Evolutionary conservation across 768 basidiomycete genomes (phyloP).

Genomic region (Termitomyces sp.): DNA sequence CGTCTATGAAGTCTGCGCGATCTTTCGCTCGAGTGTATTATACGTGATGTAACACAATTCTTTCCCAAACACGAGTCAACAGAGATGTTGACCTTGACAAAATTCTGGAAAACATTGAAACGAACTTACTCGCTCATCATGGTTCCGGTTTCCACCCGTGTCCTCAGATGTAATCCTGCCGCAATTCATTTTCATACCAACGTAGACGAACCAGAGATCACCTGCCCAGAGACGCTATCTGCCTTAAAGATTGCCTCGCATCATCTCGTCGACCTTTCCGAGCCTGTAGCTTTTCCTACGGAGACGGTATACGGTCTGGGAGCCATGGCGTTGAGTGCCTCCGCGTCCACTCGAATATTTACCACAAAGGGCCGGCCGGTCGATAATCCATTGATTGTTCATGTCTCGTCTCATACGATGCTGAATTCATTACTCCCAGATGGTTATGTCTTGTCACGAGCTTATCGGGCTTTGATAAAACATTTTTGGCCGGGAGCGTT

Average conservation of each 20-base stretch:
- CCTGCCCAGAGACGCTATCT: constrained; percentile 42
- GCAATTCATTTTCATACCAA: constrained; percentile 50
- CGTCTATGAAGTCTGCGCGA: too few species aligned
- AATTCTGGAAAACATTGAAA: constrained; percentile 23
- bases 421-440: constrained; percentile 68
- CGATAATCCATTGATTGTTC: constrained; percentile 97
- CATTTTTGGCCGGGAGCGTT: constrained; percentile 95
- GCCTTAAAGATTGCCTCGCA: constrained; percentile 53
- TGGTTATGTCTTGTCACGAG: constrained; percentile 49
- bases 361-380: constrained; percentile 85
- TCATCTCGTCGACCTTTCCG: constrained; percentile 40
- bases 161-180: constrained; percentile 59
- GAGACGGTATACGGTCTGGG: constrained; percentile 99
- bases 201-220: constrained; percentile 41
- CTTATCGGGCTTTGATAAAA: constrained; percentile 72
- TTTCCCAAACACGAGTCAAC: constrained; percentile 8
- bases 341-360: constrained; percentile 74
- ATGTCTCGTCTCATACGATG: constrained; percentile 86
- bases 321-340: constrained; percentile 64
- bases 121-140: constrained; percentile 22
- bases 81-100: constrained; percentile 15
- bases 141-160: constrained; percentile 20
- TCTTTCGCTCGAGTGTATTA: not conserved
- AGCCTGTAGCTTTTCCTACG: constrained; percentile 86
- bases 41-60: not conserved